Conservation (phyloP, 2,329 filamentous ascomycete species). For the Hyphodiscus sp. region DNA sequence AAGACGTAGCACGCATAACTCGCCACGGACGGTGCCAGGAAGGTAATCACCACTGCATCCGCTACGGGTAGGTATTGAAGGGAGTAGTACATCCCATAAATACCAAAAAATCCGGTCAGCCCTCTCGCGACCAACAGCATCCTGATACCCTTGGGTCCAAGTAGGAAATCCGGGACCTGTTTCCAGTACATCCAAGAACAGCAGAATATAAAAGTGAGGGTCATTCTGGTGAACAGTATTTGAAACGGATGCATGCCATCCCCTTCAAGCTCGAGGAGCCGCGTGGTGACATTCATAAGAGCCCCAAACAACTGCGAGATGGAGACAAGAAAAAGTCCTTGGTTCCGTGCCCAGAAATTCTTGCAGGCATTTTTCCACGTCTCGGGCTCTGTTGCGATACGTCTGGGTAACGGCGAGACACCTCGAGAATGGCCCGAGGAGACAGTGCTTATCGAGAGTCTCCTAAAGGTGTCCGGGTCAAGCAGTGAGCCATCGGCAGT, state of each 20-base stretch:
- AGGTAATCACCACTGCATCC: slow-evolving; percentile 86
- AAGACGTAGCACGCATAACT: slow-evolving; percentile 75
- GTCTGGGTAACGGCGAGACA: slow-evolving; percentile 13
- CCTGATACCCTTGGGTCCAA: slow-evolving; percentile 62
- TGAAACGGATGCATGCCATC: slow-evolving; percentile 76
- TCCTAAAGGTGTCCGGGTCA: slow-evolving; percentile 31
- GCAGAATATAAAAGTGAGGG: slow-evolving; percentile 61
- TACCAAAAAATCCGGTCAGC: slow-evolving; percentile 66
- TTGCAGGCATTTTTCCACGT: slow-evolving; percentile 14
- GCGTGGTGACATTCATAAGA: slow-evolving; percentile 77
- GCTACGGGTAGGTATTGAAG: slow-evolving; percentile 75
- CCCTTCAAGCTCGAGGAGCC: slow-evolving; percentile 66
- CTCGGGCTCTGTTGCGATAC: not conserved
- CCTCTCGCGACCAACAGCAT: slow-evolving; percentile 63
- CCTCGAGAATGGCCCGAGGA: slow-evolving; percentile 28
- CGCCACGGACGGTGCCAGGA: slow-evolving; percentile 71
- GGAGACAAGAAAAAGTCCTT: slow-evolving; percentile 67
- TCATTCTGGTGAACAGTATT: slow-evolving; percentile 75
- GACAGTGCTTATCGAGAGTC: slow-evolving; percentile 37
- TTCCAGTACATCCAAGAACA: slow-evolving; percentile 68
- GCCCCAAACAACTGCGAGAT: slow-evolving; percentile 74
- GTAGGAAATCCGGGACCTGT: slow-evolving; percentile 60
- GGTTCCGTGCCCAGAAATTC: slow-evolving; percentile 58
- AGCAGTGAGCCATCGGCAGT: slow-evolving; percentile 23
- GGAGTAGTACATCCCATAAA: slow-evolving; percentile 60